phyloP scores from a whole-genome alignment of 768 basidiomycete species.

The Pluteus cervinus region DNA sequence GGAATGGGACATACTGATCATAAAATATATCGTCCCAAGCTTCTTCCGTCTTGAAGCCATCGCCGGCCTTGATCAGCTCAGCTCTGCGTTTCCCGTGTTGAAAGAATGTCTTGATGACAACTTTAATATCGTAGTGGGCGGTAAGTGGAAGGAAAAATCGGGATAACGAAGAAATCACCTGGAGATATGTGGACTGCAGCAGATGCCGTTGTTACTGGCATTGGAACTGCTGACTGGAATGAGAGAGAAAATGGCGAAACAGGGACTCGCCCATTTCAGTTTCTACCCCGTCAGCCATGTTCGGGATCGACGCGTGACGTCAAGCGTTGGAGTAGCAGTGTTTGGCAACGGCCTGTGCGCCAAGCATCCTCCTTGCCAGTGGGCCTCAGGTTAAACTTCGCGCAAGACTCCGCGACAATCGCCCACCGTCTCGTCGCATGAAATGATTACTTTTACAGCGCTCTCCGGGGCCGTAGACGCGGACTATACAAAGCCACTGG shows the following conservation, averaged over 20 bases:
- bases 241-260: too few species aligned
- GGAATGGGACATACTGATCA: conserved; percentile 45
- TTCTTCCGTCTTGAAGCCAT: conserved; percentile 32
- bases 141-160: too few species aligned
- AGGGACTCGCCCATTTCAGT: too few species aligned
- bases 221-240: conserved; percentile 15
- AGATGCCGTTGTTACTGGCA: conserved; percentile 51
- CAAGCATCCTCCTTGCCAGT: conserved; percentile 15
- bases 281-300: conserved; percentile 1
- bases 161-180: conserved; percentile 22
- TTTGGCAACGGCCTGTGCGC: conserved; percentile 11
- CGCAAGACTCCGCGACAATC: too few species aligned
- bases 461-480: conserved; percentile 80
- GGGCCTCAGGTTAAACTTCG: too few species aligned
- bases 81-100: conserved; percentile 40
- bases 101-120: conserved; percentile 48
- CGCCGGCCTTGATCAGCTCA: conserved; percentile 27
- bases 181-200: conserved; percentile 51
- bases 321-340: too few species aligned
- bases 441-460: conserved; percentile 94
- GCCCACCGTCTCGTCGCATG: conserved; percentile 9
- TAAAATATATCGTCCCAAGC: conserved; percentile 60
- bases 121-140: too few species aligned
- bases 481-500: conserved; percentile 54
- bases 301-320: conserved; percentile 19